Conservation (phyloP, 2,329 filamentous ascomycete genomes). For the Cercospora zeae-maydis region DNA sequence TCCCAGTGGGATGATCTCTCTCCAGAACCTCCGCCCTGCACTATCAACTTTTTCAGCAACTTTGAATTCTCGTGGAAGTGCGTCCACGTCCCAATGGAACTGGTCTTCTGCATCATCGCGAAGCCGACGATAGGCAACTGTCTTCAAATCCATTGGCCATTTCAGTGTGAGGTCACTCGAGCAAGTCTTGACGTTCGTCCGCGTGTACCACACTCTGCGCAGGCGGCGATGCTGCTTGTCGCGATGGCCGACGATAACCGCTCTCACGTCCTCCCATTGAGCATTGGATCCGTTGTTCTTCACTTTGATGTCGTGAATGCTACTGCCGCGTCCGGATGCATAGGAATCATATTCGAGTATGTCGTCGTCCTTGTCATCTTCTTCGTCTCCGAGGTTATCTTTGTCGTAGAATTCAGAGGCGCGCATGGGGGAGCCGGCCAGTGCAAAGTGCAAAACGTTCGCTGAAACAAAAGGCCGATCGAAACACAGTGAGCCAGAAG, state of each 20-base stretch:
- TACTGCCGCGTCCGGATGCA: not conserved
- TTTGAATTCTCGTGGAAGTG: not conserved
- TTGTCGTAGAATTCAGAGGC: too few relatives aligned
- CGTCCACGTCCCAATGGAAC: not conserved
- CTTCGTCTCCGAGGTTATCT: too few relatives aligned
- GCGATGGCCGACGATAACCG: not conserved
- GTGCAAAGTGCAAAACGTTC: too few relatives aligned
- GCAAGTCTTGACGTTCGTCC: not conserved
- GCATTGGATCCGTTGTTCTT: not conserved
- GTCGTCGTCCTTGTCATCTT: too few relatives aligned
- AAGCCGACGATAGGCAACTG: not conserved
- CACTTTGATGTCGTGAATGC: not conserved
- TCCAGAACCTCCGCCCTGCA: not conserved
- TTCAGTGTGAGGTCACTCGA: not conserved
- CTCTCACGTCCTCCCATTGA: not conserved
- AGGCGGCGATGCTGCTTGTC: not conserved
- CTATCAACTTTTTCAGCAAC: not conserved
- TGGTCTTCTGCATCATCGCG: not conserved
- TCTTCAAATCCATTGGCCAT: not conserved
- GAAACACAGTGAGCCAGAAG: too few relatives aligned
- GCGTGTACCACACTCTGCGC: not conserved
- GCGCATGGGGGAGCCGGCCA: too few relatives aligned
- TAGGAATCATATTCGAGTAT: too few relatives aligned
- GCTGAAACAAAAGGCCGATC: too few relatives aligned
- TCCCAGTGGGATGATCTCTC: not conserved